Evolutionary conservation across 2,329 filamentous ascomycete genomes (phyloP), one percentile per base, ranked within the genome.

Genomic region (Colletotrichum orbiculare): DNA sequence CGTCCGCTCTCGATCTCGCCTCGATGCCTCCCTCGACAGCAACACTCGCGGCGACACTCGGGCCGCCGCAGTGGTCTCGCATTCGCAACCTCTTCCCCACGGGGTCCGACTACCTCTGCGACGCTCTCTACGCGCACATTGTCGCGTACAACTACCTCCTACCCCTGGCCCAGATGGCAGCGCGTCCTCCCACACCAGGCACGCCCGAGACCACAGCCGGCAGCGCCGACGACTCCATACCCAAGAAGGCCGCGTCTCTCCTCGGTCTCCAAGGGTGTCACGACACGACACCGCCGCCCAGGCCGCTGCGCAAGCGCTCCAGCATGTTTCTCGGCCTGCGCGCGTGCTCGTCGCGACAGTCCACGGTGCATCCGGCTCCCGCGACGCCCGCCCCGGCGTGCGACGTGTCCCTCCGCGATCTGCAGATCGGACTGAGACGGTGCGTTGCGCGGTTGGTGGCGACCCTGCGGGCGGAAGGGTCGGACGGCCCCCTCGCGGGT

Each of bases 81-180:
- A 77, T 89, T 61, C 79, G 81, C 66, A 81, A 81, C 58, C 80
- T 88, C 54, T 88, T 89, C 70, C 80, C 82, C 1, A 69, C 74
- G 3, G 85, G 81, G 25, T 82, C 83, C 2, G 83, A 86, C 66
- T 83, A 84, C 68, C 80, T 87, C 6, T 87, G 85, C 70, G 85
- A 88, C 55, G 84, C 85, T 0, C 73, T 89, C 6, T 88, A 88
- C 69, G 86, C 86, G 0, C 85, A 89, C 69, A 77, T 88, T 8
- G 74, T 88, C 4, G 85, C 84, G 0, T 87, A 85, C 73, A 88
- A 87, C 73, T 88, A 88, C 74, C 76, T 88, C 53, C 75, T 74
- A 8, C 71, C 71, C n/a, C 71, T 77, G 42, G 54, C 54, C 15
- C 61, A 47, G 35, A n/a, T 39, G 57, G 9, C 49, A 2, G 38